Evolutionary conservation across 257 asterid species (phyloP).

Genomic region (Gynochthodes officinalis): DNA sequence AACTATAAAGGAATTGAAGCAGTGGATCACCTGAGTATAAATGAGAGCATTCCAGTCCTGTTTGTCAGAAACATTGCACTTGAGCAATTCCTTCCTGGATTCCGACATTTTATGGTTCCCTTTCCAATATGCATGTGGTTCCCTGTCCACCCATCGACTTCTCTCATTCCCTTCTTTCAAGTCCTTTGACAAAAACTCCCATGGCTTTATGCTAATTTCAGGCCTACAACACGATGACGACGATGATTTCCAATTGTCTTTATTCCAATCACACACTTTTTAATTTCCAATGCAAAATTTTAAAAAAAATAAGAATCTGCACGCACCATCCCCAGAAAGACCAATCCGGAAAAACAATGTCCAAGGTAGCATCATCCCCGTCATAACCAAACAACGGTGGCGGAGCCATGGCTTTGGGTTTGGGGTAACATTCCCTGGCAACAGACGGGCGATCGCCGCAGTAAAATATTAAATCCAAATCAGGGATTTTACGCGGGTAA

Average conservation of each 20-base stretch:
- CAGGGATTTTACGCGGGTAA: slow-evolving; percentile 36
- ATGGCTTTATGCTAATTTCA: slow-evolving; percentile 77
- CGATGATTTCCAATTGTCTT: background rate
- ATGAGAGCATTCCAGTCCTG: slow-evolving; percentile 83
- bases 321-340: slow-evolving; percentile 53
- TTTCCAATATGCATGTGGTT: slow-evolving; percentile 84
- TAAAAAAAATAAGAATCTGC: background rate
- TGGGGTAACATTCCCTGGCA: background rate
- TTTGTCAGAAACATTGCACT: slow-evolving; percentile 62
- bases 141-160: slow-evolving; percentile 66
- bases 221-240: slow-evolving; percentile 39
- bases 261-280: background rate
- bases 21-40: slow-evolving; percentile 53
- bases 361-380: slow-evolving; percentile 30
- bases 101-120: slow-evolving; percentile 55
- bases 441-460: slow-evolving; percentile 28
- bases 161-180: slow-evolving; percentile 54
- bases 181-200: slow-evolving; percentile 55
- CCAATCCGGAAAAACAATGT: slow-evolving; percentile 52
- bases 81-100: slow-evolving; percentile 66
- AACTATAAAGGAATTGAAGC: background rate
- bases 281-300: background rate
- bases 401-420: slow-evolving; percentile 20
- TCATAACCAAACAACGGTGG: slow-evolving; percentile 36
- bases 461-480: slow-evolving; percentile 32